Evolutionary conservation across 2,329 filamentous ascomycete genomes (phyloP).

Genomic region (Clathrospora elynae): DNA sequence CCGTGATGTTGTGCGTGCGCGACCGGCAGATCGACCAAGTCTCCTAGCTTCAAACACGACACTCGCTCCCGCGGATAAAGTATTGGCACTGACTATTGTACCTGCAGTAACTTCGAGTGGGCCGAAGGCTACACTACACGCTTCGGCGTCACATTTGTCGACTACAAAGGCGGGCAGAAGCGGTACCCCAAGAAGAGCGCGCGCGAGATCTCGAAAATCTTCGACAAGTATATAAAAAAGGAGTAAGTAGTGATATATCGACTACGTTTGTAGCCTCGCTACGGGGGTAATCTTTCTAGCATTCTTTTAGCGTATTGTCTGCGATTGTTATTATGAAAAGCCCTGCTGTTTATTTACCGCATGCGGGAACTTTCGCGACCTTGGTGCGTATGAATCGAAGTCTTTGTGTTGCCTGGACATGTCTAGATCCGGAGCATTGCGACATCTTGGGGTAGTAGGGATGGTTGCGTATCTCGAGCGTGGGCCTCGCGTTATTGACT

Average conservation of each 20-base stretch:
- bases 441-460: slow-evolving; percentile 18
- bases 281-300: slow-evolving; percentile 22
- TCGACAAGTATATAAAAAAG: slow-evolving; percentile 72
- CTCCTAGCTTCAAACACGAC: slow-evolving; percentile 18
- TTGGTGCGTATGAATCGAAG: slow-evolving; percentile 2
- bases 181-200: slow-evolving; percentile 85
- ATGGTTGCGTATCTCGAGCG: slow-evolving; percentile 8
- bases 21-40: slow-evolving; percentile 4
- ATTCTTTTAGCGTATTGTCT: slow-evolving; percentile 28
- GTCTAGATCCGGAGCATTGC: slow-evolving; percentile 20
- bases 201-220: slow-evolving; percentile 70
- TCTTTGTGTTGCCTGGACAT: background rate
- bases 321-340: slow-evolving; percentile 6
- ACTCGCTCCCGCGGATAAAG: slow-evolving; percentile 1
- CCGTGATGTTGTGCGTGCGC: slow-evolving; percentile 2
- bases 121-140: slow-evolving; percentile 88
- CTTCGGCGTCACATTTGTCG: slow-evolving; percentile 83
- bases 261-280: slow-evolving; percentile 23
- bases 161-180: slow-evolving; percentile 80
- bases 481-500: slow-evolving; percentile 20
- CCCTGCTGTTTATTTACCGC: background rate
- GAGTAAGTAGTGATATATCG: slow-evolving; percentile 46
- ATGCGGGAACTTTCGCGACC: slow-evolving; percentile 8
- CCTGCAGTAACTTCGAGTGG: slow-evolving; percentile 78
- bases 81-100: slow-evolving; percentile 12